Percentiles rank a stretch among this genome's conserved stretches.
Conservation (phyloP, 495 filamentous ascomycete genomes). For the Parathielavia appendiculata region DNA sequence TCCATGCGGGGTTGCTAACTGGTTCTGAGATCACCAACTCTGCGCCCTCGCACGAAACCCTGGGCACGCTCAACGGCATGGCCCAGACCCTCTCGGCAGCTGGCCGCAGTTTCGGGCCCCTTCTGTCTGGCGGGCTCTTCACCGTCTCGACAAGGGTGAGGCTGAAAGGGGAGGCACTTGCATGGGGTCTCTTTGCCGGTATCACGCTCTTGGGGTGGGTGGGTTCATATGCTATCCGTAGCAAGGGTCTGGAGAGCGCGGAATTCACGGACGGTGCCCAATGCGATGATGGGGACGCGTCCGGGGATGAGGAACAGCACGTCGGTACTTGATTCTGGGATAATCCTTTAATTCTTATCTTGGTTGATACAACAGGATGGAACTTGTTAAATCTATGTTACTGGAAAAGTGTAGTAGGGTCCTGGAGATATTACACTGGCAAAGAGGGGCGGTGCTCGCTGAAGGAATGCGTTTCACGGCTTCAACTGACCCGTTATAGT, state of each 20-base stretch:
- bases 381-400: too few relatives aligned
- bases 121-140: conserved; percentile 80
- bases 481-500: too few relatives aligned
- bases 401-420: too few relatives aligned
- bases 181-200: conserved; percentile 79
- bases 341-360: too few relatives aligned
- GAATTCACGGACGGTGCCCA: conserved; percentile 34
- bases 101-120: conserved; percentile 81
- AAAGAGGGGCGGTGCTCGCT: too few relatives aligned
- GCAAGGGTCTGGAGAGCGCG: conserved; percentile 52
- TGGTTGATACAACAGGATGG: too few relatives aligned
- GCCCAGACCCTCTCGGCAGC: conserved; percentile 92
- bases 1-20: not conserved
- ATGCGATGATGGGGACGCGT: not conserved
- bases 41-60: conserved; percentile 74
- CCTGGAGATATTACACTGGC: too few relatives aligned
- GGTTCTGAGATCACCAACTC: conserved; percentile 78
- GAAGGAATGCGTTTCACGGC: too few relatives aligned
- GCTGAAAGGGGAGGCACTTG: conserved; percentile 76
- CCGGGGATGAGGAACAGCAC: not conserved
- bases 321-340: not conserved
- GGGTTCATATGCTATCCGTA: conserved; percentile 66
- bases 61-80: conserved; percentile 88
- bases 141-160: conserved; percentile 61
- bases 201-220: conserved; percentile 71